phyloP scores from a whole-genome alignment of 305 asterid genomes.

The Fraxinus platypoda region DNA sequence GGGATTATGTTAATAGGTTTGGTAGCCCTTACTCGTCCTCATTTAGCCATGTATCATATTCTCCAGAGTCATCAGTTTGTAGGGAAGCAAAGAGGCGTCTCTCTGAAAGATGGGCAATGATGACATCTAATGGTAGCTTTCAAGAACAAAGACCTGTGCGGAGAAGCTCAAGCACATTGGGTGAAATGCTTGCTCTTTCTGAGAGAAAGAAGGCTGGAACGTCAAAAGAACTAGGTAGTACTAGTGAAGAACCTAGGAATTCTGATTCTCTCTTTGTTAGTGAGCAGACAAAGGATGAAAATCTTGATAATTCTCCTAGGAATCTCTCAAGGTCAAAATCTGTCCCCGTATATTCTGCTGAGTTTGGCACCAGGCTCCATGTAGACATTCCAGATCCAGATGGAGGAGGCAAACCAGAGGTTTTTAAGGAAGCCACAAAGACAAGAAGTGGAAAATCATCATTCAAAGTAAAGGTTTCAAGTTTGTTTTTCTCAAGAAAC shows the following conservation, averaged over 20 bases:
- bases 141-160: conserved; percentile 43
- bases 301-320: conserved; percentile 32
- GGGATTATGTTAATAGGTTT: conserved; percentile 81
- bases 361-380: conserved; percentile 43
- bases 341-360: conserved; percentile 68
- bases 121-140: conserved; percentile 65
- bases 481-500: conserved; percentile 43
- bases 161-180: conserved; percentile 62
- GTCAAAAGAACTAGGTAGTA: conserved; percentile 29
- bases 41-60: conserved; percentile 70
- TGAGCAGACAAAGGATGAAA: conserved; percentile 23
- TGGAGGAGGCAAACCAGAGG: conserved; percentile 36
- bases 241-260: conserved; percentile 27
- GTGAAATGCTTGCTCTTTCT: conserved; percentile 74
- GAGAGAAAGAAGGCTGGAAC: conserved; percentile 43
- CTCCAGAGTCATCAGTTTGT: conserved; percentile 84
- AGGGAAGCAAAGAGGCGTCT: conserved; percentile 96
- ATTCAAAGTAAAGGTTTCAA: conserved; percentile 61
- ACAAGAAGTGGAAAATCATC: conserved; percentile 56
- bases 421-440: conserved; percentile 45
- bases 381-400: conserved; percentile 34
- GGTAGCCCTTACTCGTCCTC: conserved; percentile 79
- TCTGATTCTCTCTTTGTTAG: conserved; percentile 21
- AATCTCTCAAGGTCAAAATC: conserved; percentile 76
- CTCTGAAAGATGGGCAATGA: conserved; percentile 95